Conservation (phyloP, 768 basidiomycete species). For the Candolleomyces efflorescens region DNA sequence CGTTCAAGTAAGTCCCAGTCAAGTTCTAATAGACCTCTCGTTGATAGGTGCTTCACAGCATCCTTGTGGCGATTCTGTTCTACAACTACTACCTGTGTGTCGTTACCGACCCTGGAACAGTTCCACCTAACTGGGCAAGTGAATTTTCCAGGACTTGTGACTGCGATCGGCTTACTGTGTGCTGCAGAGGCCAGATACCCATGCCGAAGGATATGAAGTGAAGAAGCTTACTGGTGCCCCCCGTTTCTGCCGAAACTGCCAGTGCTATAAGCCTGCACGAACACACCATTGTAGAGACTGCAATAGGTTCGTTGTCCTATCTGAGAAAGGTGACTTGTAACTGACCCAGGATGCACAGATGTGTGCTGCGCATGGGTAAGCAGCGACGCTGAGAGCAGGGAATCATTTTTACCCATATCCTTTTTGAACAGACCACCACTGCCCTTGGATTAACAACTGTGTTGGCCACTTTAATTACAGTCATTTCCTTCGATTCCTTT, state of each 20-base stretch:
- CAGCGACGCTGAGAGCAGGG: not conserved
- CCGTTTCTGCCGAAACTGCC: slow-evolving; percentile 83
- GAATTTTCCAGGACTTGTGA: not conserved
- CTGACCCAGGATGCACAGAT: slow-evolving; percentile 35
- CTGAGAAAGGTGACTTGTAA: slow-evolving; percentile 2
- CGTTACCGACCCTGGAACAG: slow-evolving; percentile 76
- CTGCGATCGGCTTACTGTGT: not conserved
- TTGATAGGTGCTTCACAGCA: slow-evolving; percentile 36
- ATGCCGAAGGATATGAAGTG: slow-evolving; percentile 77
- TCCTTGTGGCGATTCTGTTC: slow-evolving; percentile 70
- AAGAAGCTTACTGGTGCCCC: slow-evolving; percentile 83
- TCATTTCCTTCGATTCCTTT: slow-evolving; percentile 86
- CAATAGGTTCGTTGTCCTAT: slow-evolving; percentile 50
- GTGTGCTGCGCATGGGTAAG: slow-evolving; percentile 87
- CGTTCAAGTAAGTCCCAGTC: slow-evolving; percentile 76
- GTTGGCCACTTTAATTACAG: slow-evolving; percentile 92
- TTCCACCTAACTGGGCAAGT: slow-evolving; percentile 68
- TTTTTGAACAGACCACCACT: slow-evolving; percentile 67
- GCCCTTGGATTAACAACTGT: slow-evolving; percentile 93
- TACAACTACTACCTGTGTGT: slow-evolving; percentile 91
- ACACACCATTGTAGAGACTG: slow-evolving; percentile 94
- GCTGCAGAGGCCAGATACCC: slow-evolving; percentile 68
- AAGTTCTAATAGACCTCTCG: not conserved
- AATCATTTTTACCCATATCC: slow-evolving; percentile 4
- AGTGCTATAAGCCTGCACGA: slow-evolving; percentile 80